Percentiles rank a stretch among this genome's conserved stretches.
Conservation (phyloP, 2,329 filamentous ascomycete species). For the Rhynchosporium graminicola region DNA sequence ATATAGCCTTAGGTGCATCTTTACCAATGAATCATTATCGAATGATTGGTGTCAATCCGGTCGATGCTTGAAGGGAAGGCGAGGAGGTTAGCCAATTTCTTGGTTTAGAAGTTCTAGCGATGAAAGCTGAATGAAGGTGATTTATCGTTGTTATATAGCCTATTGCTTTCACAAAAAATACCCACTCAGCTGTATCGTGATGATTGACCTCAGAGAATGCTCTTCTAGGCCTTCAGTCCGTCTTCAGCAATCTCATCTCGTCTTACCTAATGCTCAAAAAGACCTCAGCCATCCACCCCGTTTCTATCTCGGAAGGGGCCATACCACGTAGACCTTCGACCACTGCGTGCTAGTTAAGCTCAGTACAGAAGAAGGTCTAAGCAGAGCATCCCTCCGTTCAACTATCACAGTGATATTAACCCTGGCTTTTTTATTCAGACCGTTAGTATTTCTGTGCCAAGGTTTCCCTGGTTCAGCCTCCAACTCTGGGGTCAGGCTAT, state of each 20-base stretch:
- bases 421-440: too few relatives aligned
- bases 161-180: background rate
- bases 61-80: background rate
- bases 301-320: too few relatives aligned
- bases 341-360: too few relatives aligned
- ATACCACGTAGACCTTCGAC: too few relatives aligned
- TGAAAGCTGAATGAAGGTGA: background rate
- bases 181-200: background rate
- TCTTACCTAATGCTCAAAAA: background rate
- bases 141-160: background rate
- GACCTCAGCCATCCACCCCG: too few relatives aligned
- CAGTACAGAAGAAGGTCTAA: too few relatives aligned
- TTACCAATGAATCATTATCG: background rate
- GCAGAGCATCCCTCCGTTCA: too few relatives aligned
- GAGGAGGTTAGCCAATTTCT: background rate
- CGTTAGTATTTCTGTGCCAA: too few relatives aligned
- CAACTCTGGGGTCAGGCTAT: too few relatives aligned
- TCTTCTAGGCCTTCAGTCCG: background rate
- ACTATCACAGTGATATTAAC: too few relatives aligned
- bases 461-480: too few relatives aligned
- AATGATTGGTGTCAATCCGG: background rate
- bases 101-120: background rate
- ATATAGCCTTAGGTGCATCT: too few relatives aligned
- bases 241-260: background rate
- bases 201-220: background rate